Base-by-base conservation (phyloP, 2,329 filamentous ascomycete species). In the Phialemonium atrogriseum region DNA sequence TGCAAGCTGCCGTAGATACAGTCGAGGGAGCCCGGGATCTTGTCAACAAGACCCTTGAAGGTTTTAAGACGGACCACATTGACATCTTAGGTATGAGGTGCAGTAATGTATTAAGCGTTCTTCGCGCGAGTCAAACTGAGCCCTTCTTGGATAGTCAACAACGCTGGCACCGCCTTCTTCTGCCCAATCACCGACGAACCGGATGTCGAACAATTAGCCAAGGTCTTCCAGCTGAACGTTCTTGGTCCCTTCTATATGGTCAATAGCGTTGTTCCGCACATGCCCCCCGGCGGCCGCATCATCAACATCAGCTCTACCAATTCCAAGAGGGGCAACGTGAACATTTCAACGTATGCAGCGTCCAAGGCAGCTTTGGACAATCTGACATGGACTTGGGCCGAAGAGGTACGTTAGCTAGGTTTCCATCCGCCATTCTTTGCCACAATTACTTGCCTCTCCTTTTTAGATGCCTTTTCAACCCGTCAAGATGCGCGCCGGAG, bases 61-160 rank as follows among this genome's bases (percentile, higher is more conserved):
- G 39, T 1, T 54, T 62, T 20, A 32, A 33, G 3, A 44, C 45
- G 0, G 47, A 58, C 22, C 47, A 54, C 10, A 51, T 63, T 22
- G 58, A 63, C 24, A 62, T 63, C 22, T 37, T 63, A 1, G 53
- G 59, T 60, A 39, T n/a, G n/a, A n/a, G n/a, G 20, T 22, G 8
- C 20, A 22, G 11, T n/a, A n/a, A n/a, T n/a, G n/a, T n/a, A n/a
- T n/a, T n/a, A 14, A 5, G 14, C 5, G 5, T 15, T 15, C 26
- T 28, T 14, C 30, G 45, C 18, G 10, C 32, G 7, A n/a, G 9
- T 34, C 10, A 17, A 33, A 4, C 8, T 1, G 21, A 14, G 5
- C 25, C 23, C 23, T 18, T 15, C 8, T 17, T 19, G 32, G 40
- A 20, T 11, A 52, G 56, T 61, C 8, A 61, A 61, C 37, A 60